Base-by-base conservation (phyloP, 805 yeast species). In the Sugiyamaella qingdaonensis region DNA sequence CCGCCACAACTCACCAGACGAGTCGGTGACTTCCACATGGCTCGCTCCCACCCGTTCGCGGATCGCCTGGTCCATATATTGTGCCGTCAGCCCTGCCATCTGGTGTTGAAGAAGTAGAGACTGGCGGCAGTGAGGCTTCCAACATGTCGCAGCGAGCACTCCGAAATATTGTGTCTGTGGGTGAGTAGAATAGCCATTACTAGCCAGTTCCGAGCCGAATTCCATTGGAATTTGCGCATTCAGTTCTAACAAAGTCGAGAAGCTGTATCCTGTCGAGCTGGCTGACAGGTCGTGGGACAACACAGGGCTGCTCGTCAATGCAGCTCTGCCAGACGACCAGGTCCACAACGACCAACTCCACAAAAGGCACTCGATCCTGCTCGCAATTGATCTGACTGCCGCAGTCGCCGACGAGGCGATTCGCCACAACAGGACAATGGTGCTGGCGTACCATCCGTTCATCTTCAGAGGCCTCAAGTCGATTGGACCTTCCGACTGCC, bases 241-340 rank as follows among this genome's bases (percentile, higher is more conserved):
- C 29, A 24, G 7, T 7, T 3, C 29, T 34, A 11, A 13, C 24
- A 16, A 4, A 55, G 82, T 92, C 54, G 88, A 89, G 64, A 82
- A 79, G 58, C 72, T 83, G n/a, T 94, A 87, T 64, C 99, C 99
- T 1, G 67, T 79, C 13, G 79, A 78, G 44, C 78, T 86, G 55
- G 97, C 98, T 0, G 98, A 92, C 62, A 74, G 77, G 18, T 68
- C 90, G 2, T 94, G 99, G 99, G 99, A 94, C 65, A 94, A 94
- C 68, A 91, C 97, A 0, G 99, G 99, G 0, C 74, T 94, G 33
- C 69, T 94, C 44, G 85, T 94, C 9, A 96, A 91, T 63, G 71
- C 92, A 34, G 70, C 81, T 10, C 42, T 52, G 18, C 54, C 46
- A 2, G 49, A 51, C 24, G 39, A 48, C 46, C 21, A 46, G 47